These are phyloP conservation scores for Termitomyces sp. DNA, from an alignment of 768 basidiomycete species.

Conservation along the genomic window DNA sequence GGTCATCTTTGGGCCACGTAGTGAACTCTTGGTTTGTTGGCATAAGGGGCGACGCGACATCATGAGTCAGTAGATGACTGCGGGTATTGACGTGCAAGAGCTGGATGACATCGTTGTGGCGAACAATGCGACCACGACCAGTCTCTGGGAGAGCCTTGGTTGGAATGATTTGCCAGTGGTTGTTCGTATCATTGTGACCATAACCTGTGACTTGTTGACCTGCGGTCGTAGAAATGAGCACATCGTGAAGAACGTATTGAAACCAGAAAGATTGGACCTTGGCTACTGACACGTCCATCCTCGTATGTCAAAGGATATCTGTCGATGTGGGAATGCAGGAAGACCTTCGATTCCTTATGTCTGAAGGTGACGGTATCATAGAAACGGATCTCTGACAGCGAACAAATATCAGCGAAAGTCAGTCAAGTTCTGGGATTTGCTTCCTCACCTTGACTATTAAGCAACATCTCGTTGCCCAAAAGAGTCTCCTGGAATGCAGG, in stretches of 20 bases:
- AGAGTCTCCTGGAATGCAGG: constrained; percentile 97
- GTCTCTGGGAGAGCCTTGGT: constrained; percentile 93
- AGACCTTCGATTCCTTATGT: constrained; percentile 92
- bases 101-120: constrained; percentile 84
- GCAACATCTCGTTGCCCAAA: constrained; percentile 81
- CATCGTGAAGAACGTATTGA: neutral
- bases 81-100: constrained; percentile 85
- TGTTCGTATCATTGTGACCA: constrained; percentile 90
- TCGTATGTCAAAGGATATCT: constrained; percentile 91
- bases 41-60: constrained; percentile 95
- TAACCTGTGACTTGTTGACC: constrained; percentile 97
- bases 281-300: constrained; percentile 91
- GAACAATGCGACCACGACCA: constrained; percentile 88
- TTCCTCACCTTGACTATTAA: constrained; percentile 81
- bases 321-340: constrained; percentile 89
- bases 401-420: neutral
- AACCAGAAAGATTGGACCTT: constrained; percentile 45
- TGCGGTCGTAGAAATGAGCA: constrained; percentile 20
- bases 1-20: constrained; percentile 79
- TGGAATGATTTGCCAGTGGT: constrained; percentile 92
- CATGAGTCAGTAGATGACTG: constrained; percentile 83
- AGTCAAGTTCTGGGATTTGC: neutral
- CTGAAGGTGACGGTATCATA: constrained; percentile 82
- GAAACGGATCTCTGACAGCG: constrained; percentile 80
- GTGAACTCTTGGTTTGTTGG: constrained; percentile 99